Conservation (phyloP, 768 basidiomycete species). For the Candolleomyces efflorescens region DNA sequence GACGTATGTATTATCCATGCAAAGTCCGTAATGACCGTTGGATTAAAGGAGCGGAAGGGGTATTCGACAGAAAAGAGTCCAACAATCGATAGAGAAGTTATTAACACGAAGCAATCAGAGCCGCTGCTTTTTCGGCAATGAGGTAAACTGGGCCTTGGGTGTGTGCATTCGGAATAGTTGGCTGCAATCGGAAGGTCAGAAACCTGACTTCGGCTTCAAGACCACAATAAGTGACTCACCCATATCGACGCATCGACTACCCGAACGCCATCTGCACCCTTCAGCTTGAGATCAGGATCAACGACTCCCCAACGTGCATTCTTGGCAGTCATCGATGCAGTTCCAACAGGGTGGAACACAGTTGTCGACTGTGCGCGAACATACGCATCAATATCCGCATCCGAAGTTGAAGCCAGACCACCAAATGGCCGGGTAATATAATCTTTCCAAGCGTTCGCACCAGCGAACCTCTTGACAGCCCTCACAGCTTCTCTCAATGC, state of each 20-base stretch:
- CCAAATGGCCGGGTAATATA: constrained; percentile 15
- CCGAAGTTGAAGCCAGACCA: constrained; percentile 16
- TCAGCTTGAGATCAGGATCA: constrained; percentile 28
- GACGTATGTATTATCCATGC: too few species aligned
- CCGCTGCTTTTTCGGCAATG: constrained; percentile 10
- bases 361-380: constrained; percentile 15
- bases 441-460: constrained; percentile 21
- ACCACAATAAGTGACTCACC: constrained; percentile 14
- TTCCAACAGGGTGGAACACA: constrained; percentile 23
- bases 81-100: too few species aligned
- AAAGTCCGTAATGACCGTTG: too few species aligned
- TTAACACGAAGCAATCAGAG: neutral
- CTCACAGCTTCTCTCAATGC: constrained; percentile 23
- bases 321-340: constrained; percentile 23
- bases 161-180: constrained; percentile 9
- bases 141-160: constrained; percentile 10
- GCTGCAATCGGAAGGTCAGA: neutral
- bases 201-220: neutral
- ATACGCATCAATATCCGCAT: constrained; percentile 25
- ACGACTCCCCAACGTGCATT: constrained; percentile 25
- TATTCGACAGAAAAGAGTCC: too few species aligned
- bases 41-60: too few species aligned
- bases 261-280: constrained; percentile 26
- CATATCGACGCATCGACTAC: constrained; percentile 31
- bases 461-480: constrained; percentile 18